phyloP scores from a whole-genome alignment of 345 rosid species.

The Populus deltoides region DNA sequence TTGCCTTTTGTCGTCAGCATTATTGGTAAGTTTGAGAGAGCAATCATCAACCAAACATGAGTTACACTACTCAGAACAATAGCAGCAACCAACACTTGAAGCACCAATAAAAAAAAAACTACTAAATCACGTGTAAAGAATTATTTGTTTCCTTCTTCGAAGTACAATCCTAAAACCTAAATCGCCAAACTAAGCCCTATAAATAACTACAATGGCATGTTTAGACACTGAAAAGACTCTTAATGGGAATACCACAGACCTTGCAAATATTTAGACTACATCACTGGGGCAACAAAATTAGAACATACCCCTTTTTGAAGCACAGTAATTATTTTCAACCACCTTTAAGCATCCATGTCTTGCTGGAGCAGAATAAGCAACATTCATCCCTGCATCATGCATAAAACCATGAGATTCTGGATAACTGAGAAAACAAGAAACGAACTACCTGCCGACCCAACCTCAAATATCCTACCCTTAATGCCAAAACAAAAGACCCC shows the following conservation, averaged over 20 bases:
- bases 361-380: slow-evolving; percentile 76
- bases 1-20: background rate
- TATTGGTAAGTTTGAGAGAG: background rate
- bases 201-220: background rate
- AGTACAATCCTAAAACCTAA: background rate
- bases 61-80: background rate
- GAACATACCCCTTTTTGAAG: slow-evolving; percentile 78
- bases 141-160: background rate
- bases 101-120: background rate
- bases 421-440: slow-evolving; percentile 11
- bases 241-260: background rate
- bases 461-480: background rate
- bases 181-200: background rate
- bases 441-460: background rate
- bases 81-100: background rate
- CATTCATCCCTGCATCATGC: slow-evolving; percentile 56
- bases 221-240: background rate
- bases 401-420: slow-evolving; percentile 20
- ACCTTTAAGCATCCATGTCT: slow-evolving; percentile 81
- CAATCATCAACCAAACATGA: background rate
- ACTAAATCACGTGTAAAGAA: background rate
- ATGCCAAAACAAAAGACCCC: background rate
- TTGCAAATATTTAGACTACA: background rate
- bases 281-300: background rate
- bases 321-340: slow-evolving; percentile 87